Conservation (phyloP, 495 filamentous ascomycete genomes). For the Bacidia rubella region DNA sequence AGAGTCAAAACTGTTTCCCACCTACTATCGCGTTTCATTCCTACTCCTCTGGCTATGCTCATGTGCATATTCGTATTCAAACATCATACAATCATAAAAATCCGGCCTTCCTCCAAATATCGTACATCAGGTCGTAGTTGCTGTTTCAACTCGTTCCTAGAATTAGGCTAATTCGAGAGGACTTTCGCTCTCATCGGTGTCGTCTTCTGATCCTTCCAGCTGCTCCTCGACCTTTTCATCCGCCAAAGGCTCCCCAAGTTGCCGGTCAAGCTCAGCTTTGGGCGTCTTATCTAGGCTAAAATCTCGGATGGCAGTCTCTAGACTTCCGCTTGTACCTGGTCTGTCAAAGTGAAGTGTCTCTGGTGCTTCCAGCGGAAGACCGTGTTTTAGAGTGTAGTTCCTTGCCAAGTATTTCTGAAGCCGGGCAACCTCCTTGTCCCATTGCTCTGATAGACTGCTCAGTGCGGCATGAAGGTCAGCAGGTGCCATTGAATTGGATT, state of each 20-base stretch:
- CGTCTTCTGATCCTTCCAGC: not conserved
- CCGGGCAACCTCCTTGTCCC: slow-evolving; percentile 45
- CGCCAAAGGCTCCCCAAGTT: slow-evolving; percentile 7
- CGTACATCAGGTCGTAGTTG: not conserved
- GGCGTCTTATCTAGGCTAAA: slow-evolving; percentile 16
- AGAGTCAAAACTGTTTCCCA: too few species aligned
- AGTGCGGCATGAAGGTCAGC: slow-evolving; percentile 43
- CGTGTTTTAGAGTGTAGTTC: slow-evolving; percentile 45
- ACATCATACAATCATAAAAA: slow-evolving; percentile 3
- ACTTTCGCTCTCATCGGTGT: slow-evolving; percentile 8
- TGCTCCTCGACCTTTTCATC: not conserved
- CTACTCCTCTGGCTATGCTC: too few species aligned
- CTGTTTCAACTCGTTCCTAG: slow-evolving; percentile 1
- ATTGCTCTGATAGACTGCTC: slow-evolving; percentile 43
- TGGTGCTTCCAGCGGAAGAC: slow-evolving; percentile 22
- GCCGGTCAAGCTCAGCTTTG: slow-evolving; percentile 12
- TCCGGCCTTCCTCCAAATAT: not conserved
- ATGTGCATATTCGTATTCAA: slow-evolving; percentile 5
- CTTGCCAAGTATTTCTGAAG: slow-evolving; percentile 45
- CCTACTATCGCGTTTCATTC: too few species aligned
- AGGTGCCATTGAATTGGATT: slow-evolving; percentile 19
- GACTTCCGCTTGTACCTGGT: slow-evolving; percentile 7
- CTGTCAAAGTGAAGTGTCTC: slow-evolving; percentile 4
- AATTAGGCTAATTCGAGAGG: slow-evolving; percentile 1
- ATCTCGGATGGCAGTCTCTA: slow-evolving; percentile 8